Percentiles rank a stretch among this genome's conserved stretches.
phyloP scores from a whole-genome alignment of 2,329 filamentous ascomycete species.

The Chrysoporthe puriensis region DNA sequence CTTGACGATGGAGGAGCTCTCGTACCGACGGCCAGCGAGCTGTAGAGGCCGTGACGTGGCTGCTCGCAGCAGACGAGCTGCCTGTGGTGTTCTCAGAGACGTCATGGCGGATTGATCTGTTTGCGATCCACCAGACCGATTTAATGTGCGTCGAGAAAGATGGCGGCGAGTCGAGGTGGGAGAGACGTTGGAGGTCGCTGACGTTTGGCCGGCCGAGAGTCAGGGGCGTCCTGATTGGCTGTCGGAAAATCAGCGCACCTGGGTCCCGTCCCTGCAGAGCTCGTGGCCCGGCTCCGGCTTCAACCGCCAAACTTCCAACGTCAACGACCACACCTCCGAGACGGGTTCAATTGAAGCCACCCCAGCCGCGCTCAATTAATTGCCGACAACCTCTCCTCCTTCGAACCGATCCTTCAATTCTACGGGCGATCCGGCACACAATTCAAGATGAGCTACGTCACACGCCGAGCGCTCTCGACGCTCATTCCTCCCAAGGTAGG shows the following conservation, averaged over 20 bases:
- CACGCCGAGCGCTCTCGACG: conserved; percentile 91
- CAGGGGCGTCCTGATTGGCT: conserved; percentile 31
- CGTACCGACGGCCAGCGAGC: conserved; percentile 56
- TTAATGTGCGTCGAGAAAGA: conserved; percentile 1
- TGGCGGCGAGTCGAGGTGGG: not conserved
- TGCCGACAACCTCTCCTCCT: conserved; percentile 32
- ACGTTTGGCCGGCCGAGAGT: conserved; percentile 20
- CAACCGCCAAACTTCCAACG: conserved; percentile 24
- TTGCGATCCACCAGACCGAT: conserved; percentile 16
- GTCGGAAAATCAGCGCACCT: conserved; percentile 42
- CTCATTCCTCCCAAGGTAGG: conserved; percentile 98
- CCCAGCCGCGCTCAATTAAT: conserved; percentile 41
- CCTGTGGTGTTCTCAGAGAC: conserved; percentile 62
- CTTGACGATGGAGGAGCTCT: conserved; percentile 53
- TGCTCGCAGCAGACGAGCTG: conserved; percentile 56
- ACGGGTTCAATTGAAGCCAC: conserved; percentile 31
- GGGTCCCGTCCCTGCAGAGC: conserved; percentile 28
- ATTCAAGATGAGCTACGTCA: conserved; percentile 87
- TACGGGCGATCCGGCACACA: conserved; percentile 31
- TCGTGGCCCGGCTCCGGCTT: conserved; percentile 28
- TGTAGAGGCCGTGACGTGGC: conserved; percentile 44
- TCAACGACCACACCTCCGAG: conserved; percentile 23
- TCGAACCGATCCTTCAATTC: not conserved
- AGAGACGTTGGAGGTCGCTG: conserved; percentile 15
- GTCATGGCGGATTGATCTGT: conserved; percentile 57